phyloP scores from a whole-genome alignment of 2,329 filamentous ascomycete species.

The Hypomyces rosellus region DNA sequence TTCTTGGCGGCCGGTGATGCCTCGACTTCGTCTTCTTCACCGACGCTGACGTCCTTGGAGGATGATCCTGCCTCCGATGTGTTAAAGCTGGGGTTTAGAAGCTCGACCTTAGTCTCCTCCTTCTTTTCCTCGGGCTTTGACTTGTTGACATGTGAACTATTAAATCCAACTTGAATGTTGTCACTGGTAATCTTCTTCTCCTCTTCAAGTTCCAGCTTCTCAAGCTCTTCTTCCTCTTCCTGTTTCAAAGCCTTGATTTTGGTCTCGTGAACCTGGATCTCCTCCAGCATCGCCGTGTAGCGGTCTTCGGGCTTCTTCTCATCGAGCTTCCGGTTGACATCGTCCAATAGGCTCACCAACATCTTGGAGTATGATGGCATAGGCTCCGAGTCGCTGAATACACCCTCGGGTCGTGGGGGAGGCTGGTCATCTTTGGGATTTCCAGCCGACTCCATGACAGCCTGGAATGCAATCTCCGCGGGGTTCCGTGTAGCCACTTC shows the following conservation, averaged over 20 bases:
- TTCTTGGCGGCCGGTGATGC: conserved; percentile 71
- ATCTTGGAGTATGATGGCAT: conserved; percentile 89
- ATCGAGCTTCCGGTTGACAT: conserved; percentile 79
- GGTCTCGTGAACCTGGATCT: conserved; percentile 66
- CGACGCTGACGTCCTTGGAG: conserved; percentile 31
- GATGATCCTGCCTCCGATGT: conserved; percentile 1
- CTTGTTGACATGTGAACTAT: conserved; percentile 76
- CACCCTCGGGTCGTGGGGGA: conserved; percentile 67
- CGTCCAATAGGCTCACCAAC: conserved; percentile 94
- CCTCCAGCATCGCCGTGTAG: conserved; percentile 69
- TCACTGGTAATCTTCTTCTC: conserved; percentile 90
- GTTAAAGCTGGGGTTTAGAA: conserved; percentile 62
- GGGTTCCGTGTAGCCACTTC: conserved; percentile 60
- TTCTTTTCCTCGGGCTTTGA: conserved; percentile 39
- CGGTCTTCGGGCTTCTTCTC: conserved; percentile 65
- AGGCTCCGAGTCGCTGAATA: conserved; percentile 66
- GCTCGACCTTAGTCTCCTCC: conserved; percentile 55
- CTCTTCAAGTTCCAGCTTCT: conserved; percentile 78
- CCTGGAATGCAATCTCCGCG: conserved; percentile 81
- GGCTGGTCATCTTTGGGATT: conserved; percentile 69
- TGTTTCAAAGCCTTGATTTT: conserved; percentile 76
- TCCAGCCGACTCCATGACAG: conserved; percentile 74
- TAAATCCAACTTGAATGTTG: conserved; percentile 79
- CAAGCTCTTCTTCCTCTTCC: conserved; percentile 67
- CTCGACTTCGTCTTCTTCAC: conserved; percentile 68